Conservation (phyloP, 2,329 filamentous ascomycete species). For the Colletotrichum sp. region DNA sequence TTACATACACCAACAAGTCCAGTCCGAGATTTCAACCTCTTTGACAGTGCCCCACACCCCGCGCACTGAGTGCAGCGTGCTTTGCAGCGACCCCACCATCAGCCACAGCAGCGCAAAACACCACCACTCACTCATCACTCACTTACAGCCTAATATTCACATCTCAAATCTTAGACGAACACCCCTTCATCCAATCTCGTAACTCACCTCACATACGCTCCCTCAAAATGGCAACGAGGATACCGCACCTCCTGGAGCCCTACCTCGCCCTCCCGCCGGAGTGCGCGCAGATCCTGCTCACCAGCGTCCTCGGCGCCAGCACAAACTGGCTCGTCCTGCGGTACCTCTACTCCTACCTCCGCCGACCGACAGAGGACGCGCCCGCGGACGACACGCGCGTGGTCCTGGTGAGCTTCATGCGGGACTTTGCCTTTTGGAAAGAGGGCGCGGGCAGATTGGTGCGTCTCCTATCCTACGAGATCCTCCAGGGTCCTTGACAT, state of each 20-base stretch:
- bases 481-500: accelerated
- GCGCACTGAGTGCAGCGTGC: background rate
- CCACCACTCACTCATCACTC: background rate
- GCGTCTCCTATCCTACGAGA: background rate
- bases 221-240: constrained; percentile 49
- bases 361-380: constrained; percentile 1
- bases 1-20: accelerated
- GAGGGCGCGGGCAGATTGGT: constrained; percentile 73
- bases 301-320: constrained; percentile 67
- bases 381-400: constrained; percentile 51
- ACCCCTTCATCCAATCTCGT: accelerated
- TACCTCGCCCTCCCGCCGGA: constrained; percentile 64
- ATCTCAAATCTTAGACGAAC: background rate
- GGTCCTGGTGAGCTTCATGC: constrained; percentile 82
- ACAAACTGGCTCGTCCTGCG: constrained; percentile 70
- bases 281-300: constrained; percentile 68
- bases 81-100: background rate
- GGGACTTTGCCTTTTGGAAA: constrained; percentile 80
- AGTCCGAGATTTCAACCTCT: background rate
- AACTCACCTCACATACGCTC: background rate
- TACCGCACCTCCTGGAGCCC: constrained; percentile 68
- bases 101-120: background rate
- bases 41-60: background rate
- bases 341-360: constrained; percentile 55
- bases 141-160: background rate